Percentiles rank a stretch among this genome's conserved stretches.
phyloP scores from a whole-genome alignment of 305 asterid genomes.

The Rubia peregrina region DNA sequence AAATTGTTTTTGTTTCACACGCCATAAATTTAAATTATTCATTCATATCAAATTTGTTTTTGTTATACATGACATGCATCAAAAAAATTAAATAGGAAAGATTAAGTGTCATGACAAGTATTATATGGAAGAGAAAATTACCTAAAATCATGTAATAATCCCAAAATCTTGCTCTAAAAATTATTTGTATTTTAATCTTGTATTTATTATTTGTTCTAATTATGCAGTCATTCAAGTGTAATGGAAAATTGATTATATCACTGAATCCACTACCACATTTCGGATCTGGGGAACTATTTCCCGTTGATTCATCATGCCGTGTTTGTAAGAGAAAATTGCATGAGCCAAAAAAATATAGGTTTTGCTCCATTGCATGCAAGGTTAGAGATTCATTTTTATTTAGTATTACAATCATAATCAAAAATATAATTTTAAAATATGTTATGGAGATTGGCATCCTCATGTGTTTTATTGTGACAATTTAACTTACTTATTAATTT shows the following conservation, averaged over 20 bases:
- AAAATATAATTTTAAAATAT: background rate
- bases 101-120: no score
- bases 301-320: background rate
- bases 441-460: no score
- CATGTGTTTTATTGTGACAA: no score
- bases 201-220: background rate
- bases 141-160: no score
- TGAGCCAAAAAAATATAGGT: background rate
- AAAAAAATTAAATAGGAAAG: no score
- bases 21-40: no score
- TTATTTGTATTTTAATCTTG: no score
- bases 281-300: background rate
- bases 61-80: background rate
- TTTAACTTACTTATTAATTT: no score
- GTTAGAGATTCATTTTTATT: background rate
- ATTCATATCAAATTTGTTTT: background rate
- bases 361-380: conserved; percentile 2
- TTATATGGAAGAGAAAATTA: no score
- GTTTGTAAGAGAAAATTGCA: conserved; percentile 4
- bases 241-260: background rate
- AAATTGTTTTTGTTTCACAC: no score
- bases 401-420: no score
- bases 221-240: conserved; percentile 6
- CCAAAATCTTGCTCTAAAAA: no score
- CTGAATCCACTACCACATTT: background rate